Percentiles rank a stretch among this genome's conserved stretches.
phyloP scores from a whole-genome alignment of 2,329 filamentous ascomycete species.

The Fusarium sp. region DNA sequence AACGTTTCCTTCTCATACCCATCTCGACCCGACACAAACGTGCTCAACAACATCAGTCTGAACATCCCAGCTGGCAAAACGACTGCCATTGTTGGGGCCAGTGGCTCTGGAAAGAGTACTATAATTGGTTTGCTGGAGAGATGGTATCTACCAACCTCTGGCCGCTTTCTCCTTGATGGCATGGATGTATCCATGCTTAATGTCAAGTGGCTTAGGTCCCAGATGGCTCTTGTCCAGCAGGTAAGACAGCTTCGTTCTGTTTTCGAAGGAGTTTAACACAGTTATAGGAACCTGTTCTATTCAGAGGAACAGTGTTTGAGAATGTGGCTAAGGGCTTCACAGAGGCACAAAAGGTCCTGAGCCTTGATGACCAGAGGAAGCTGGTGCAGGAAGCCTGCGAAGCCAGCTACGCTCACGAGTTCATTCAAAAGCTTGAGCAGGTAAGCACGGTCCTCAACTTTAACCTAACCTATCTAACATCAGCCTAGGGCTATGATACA shows the following conservation, averaged over 20 bases:
- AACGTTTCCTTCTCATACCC: constrained; percentile 75
- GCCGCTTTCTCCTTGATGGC: constrained; percentile 53
- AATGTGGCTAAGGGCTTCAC: constrained; percentile 41
- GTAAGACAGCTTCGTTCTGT: not conserved
- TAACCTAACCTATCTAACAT: not conserved
- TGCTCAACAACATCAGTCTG: constrained; percentile 65
- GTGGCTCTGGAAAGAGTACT: constrained; percentile 76
- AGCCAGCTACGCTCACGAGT: constrained; percentile 38
- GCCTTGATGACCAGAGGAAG: not conserved
- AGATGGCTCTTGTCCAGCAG: constrained; percentile 56
- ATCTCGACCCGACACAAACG: constrained; percentile 64
- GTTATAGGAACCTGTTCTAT: constrained; percentile 39
- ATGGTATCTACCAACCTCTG: constrained; percentile 62
- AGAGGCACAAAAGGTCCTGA: constrained; percentile 9
- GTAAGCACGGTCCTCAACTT: not conserved
- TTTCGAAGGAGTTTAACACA: not conserved
- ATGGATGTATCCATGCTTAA: constrained; percentile 52
- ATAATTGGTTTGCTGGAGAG: constrained; percentile 73
- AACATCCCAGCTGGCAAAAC: constrained; percentile 67
- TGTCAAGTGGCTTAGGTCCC: constrained; percentile 58
- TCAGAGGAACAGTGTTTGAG: constrained; percentile 44
- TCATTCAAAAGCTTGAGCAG: constrained; percentile 34
- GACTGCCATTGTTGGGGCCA: constrained; percentile 77
- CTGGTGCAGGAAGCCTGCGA: constrained; percentile 33
- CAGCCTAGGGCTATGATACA: constrained; percentile 33